Evolutionary conservation across 129 eudicot species (phyloP), one percentile per base, ranked within the genome.

Genomic region (Erigeron canadensis): DNA sequence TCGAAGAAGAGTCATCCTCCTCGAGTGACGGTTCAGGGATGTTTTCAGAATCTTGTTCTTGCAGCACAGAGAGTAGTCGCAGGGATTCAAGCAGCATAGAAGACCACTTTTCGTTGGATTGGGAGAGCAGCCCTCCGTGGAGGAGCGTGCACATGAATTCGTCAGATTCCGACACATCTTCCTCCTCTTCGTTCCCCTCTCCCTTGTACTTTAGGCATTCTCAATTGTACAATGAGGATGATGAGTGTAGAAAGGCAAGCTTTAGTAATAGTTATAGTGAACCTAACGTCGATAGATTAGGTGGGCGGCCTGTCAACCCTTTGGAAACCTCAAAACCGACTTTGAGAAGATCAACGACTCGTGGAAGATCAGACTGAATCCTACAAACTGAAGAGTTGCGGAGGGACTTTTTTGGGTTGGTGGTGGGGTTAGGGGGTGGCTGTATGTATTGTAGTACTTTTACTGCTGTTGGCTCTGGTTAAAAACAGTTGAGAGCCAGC

Each of bases 91-190:
- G 71, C 8, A 71, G 89, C 71, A 63, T 84, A 0, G 89, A 82
- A 37, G 77, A 82, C 0, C 91, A 90, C 47, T 45, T 47, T 12
- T 72, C 77, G 64, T 79, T 75, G 56, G 96, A 80, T 8, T 50
- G 75, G 75, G 84, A 78, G 42, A 28, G 58, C 21, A 70, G 15
- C 67, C 23, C 54, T 40, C 46, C 46, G 6, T 70, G 87, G 81
- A 74, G 81, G 68, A 66, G 11, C 37, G 7, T 68, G 62, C 46
- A 50, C 17, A 6, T 69, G 40, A 83, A 63, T 63, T 83, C 81
- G 6, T 83, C 88, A 12, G 95, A 88, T 79, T 83, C 90, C 0
- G 95, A 88, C 72, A 84, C 95, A 0, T 85, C 95, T 19, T 76
- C 80, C 0, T 82, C 95, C 0, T 78, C 87, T 4, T 83, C 90